A percentile compares a stretch with the other conserved stretches of the same genome.
phyloP scores from a whole-genome alignment of 2,329 filamentous ascomycete species.

The Hymenoscyphus fraxineus region DNA sequence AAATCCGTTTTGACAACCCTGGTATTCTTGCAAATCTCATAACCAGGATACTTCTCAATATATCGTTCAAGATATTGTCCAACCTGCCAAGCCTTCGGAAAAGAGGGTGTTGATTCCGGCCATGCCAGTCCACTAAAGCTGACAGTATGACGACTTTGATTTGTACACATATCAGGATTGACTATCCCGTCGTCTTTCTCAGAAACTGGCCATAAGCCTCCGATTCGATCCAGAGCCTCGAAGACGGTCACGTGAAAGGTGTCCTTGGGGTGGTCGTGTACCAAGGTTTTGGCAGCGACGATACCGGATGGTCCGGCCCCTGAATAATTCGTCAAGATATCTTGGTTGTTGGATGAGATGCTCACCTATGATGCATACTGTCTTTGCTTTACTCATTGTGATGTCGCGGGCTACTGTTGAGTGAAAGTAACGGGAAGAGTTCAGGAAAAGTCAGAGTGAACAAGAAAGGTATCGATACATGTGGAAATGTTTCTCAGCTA shows the following conservation, averaged over 20 bases:
- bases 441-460: background rate
- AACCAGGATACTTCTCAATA: slow-evolving; percentile 46
- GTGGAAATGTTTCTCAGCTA: background rate
- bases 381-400: slow-evolving; percentile 17
- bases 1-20: slow-evolving; percentile 23
- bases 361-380: slow-evolving; percentile 31
- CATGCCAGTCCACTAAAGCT: slow-evolving; percentile 70
- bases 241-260: slow-evolving; percentile 67
- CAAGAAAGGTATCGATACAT: background rate
- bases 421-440: background rate
- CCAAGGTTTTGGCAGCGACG: slow-evolving; percentile 68
- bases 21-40: slow-evolving; percentile 23
- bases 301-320: slow-evolving; percentile 67
- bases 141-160: slow-evolving; percentile 75
- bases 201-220: slow-evolving; percentile 70
- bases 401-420: background rate
- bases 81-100: slow-evolving; percentile 75
- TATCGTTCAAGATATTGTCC: slow-evolving; percentile 69
- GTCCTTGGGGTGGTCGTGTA: slow-evolving; percentile 52
- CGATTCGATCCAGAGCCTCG: slow-evolving; percentile 62
- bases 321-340: slow-evolving; percentile 31
- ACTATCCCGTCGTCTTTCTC: slow-evolving; percentile 48
- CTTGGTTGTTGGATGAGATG: slow-evolving; percentile 6
- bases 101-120: slow-evolving; percentile 56
- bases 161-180: slow-evolving; percentile 66